Conservation (phyloP, 805 yeast species). For the Blastobotrys muscicola region DNA sequence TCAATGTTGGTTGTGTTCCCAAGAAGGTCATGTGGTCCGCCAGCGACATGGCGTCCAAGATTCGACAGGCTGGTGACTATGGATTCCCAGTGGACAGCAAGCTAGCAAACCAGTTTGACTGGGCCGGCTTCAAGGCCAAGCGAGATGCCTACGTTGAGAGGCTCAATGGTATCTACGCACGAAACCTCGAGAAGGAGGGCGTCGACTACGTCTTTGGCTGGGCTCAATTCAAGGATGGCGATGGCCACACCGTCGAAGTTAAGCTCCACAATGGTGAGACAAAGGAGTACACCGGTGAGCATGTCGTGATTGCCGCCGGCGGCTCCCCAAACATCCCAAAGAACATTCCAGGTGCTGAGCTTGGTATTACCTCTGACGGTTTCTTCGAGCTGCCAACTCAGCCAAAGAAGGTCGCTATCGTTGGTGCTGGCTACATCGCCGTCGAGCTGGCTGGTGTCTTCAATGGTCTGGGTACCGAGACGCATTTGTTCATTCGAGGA, state of each 20-base stretch:
- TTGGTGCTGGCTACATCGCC: constrained; percentile 98
- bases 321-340: constrained; percentile 69
- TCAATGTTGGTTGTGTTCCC: constrained; percentile 98
- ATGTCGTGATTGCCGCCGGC: constrained; percentile 85
- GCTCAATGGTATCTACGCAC: constrained; percentile 86
- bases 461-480: constrained; percentile 76
- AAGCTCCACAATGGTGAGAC: constrained; percentile 49
- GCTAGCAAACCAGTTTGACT: constrained; percentile 58
- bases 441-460: constrained; percentile 93
- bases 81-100: constrained; percentile 59
- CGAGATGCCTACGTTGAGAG: constrained; percentile 87
- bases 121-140: constrained; percentile 73
- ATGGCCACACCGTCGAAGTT: constrained; percentile 54
- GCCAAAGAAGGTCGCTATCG: constrained; percentile 88
- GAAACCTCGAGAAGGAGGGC: constrained; percentile 78
- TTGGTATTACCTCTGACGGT: constrained; percentile 83
- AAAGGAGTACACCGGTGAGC: constrained; percentile 64
- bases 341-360: constrained; percentile 70
- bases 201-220: constrained; percentile 82
- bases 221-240: constrained; percentile 52
- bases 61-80: constrained; percentile 68
- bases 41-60: constrained; percentile 72
- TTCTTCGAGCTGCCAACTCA: constrained; percentile 73
- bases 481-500: constrained; percentile 83
- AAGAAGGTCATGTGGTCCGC: constrained; percentile 99